A percentile compares a stretch with the other conserved stretches of the same genome.
phyloP scores from a whole-genome alignment of 441 rosid species.

The Melastoma candidum region DNA sequence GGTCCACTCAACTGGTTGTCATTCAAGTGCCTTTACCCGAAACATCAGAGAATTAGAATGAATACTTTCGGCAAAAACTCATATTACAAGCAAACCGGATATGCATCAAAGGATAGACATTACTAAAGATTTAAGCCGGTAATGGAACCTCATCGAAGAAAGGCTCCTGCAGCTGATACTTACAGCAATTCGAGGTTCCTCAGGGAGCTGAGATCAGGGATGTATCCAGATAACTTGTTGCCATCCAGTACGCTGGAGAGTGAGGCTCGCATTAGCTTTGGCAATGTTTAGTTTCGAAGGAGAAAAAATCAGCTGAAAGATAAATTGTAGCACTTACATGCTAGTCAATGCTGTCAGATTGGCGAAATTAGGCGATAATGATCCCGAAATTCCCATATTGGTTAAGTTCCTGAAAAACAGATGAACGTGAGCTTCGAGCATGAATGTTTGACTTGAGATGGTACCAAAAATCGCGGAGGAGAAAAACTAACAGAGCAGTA shows the following conservation, averaged over 20 bases:
- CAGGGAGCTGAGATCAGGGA: slow-evolving; percentile 63
- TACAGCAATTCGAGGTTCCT: slow-evolving; percentile 52
- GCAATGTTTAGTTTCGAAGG: no score
- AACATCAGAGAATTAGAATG: slow-evolving; percentile 3
- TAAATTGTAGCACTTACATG: slow-evolving; percentile 39
- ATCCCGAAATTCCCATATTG: slow-evolving; percentile 58
- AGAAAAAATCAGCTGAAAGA: no score
- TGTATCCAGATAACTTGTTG: slow-evolving; percentile 52
- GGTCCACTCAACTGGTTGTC: slow-evolving; percentile 52
- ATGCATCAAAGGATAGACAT: not conserved
- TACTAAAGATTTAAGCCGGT: no score
- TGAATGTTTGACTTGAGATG: slow-evolving; percentile 8
- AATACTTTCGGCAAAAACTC: not conserved
- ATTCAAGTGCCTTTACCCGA: slow-evolving; percentile 62
- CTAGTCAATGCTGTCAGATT: slow-evolving; percentile 61
- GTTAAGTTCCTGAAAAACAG: slow-evolving; percentile 56
- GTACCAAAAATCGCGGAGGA: not conserved
- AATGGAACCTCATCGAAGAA: not conserved
- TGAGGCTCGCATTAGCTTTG: not conserved
- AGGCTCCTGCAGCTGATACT: slow-evolving; percentile 13
- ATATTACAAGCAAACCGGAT: not conserved
- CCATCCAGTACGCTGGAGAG: slow-evolving; percentile 66
- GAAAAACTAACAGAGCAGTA: slow-evolving; percentile 52
- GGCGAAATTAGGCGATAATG: slow-evolving; percentile 42
- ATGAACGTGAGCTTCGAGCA: slow-evolving; percentile 4